A percentile compares a stretch with the other conserved stretches of the same genome.
Conservation (phyloP, 345 rosid genomes). For the Hirschfeldia incana region DNA sequence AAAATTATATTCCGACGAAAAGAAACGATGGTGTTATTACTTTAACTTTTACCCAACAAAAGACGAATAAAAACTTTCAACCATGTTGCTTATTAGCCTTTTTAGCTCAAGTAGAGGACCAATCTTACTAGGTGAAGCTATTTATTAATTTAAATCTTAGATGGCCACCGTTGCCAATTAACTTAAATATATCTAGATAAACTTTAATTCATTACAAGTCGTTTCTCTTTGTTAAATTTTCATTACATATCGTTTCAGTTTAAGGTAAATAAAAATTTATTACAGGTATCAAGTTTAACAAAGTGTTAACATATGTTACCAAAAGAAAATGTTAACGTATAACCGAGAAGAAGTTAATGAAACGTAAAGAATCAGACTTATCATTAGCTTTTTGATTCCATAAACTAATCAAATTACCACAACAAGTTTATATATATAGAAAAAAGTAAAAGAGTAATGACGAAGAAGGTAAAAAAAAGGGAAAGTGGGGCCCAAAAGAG, state of each 20-base stretch:
- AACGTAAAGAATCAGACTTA: conserved; percentile 12
- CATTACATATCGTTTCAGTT: conserved; percentile 1
- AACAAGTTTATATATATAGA: not conserved
- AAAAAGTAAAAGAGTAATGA: not conserved
- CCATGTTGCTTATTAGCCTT: not conserved
- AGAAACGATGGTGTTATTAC: not conserved
- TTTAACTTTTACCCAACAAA: not conserved
- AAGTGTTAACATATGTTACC: not conserved
- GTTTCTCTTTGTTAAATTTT: not conserved
- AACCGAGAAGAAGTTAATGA: not conserved
- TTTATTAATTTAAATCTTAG: not conserved
- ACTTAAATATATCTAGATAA: not conserved
- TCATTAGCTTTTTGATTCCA: not conserved
- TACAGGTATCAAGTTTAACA: not conserved
- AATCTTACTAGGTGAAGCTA: not conserved
- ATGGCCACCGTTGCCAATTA: conserved; percentile 5
- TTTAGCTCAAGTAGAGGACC: not conserved
- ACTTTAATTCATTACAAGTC: not conserved
- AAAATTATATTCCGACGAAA: not conserved
- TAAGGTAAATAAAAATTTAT: not conserved
- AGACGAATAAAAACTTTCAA: conserved; percentile 24
- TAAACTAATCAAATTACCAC: conserved; percentile 3
- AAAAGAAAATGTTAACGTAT: too few species aligned
- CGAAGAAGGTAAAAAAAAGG: not conserved
- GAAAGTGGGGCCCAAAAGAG: conserved; percentile 32